Conservation (phyloP, 169 alveolate genomes). For the Plasmodium gallinaceum region DNA sequence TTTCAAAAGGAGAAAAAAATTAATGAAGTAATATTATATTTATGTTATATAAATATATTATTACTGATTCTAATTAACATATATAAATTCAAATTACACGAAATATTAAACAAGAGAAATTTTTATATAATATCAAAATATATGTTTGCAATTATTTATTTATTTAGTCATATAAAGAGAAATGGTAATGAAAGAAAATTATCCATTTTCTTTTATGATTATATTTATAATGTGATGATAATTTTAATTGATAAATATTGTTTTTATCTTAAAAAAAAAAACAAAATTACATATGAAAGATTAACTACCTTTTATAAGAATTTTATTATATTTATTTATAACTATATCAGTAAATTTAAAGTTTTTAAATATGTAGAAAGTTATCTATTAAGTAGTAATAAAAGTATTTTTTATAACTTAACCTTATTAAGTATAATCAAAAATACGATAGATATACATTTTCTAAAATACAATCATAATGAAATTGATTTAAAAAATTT, state of each 20-base stretch:
- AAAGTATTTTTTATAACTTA: constrained; percentile 16
- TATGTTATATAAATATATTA: constrained; percentile 24
- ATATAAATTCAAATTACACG: constrained; percentile 31
- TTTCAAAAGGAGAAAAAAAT: not conserved
- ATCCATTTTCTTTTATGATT: constrained; percentile 44
- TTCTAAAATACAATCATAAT: not conserved
- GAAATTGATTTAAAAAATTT: not conserved
- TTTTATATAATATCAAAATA: constrained; percentile 36
- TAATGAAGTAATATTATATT: constrained; percentile 2
- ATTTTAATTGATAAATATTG: constrained; percentile 16
- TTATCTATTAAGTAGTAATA: constrained; percentile 13
- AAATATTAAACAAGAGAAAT: constrained; percentile 16
- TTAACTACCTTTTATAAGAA: constrained; percentile 16
- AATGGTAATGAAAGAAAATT: constrained; percentile 5
- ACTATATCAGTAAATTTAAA: constrained; percentile 19
- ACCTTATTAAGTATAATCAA: constrained; percentile 36
- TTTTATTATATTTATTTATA: constrained; percentile 2
- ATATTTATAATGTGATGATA: constrained; percentile 21
- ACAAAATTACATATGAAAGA: not conserved
- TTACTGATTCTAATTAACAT: constrained; percentile 36
- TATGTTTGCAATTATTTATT: constrained; percentile 17
- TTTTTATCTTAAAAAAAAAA: not conserved
- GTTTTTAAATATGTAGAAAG: constrained; percentile 23
- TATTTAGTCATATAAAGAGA: constrained; percentile 21
- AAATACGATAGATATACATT: constrained; percentile 42